Percentiles rank a stretch among this genome's conserved stretches.
Conservation (phyloP, 1,139 yeast genomes). For the Taphrina confusa region DNA sequence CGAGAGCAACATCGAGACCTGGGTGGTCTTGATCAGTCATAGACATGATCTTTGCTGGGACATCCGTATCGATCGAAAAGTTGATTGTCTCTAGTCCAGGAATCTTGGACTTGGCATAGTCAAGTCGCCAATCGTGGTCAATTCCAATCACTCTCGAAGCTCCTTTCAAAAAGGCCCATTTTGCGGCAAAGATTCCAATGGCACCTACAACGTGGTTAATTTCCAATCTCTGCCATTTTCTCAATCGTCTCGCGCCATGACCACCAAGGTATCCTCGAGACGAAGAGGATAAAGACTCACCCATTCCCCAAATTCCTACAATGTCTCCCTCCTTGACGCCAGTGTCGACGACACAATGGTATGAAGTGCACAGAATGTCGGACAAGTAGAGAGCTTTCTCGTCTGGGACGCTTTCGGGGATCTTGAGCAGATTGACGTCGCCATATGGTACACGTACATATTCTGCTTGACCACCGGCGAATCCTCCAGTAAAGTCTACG, state of each 20-base stretch:
- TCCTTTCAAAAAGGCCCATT: slow-evolving; percentile 34
- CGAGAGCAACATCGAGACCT: slow-evolving; percentile 36
- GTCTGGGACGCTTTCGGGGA: slow-evolving; percentile 37
- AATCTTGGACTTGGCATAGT: slow-evolving; percentile 27
- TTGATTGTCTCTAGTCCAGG: slow-evolving; percentile 33
- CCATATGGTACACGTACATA: slow-evolving; percentile 53
- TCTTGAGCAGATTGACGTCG: slow-evolving; percentile 36
- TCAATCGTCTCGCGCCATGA: too few relatives aligned
- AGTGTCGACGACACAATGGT: slow-evolving; percentile 34
- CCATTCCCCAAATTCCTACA: slow-evolving; percentile 56
- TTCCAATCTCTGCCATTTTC: too few relatives aligned
- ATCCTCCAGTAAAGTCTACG: slow-evolving; percentile 35
- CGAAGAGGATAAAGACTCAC: slow-evolving; percentile 40
- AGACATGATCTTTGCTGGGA: slow-evolving; percentile 25
- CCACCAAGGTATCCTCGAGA: neutral
- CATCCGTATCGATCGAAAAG: slow-evolving; percentile 32
- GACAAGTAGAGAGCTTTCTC: slow-evolving; percentile 37
- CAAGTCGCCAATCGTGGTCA: slow-evolving; percentile 35
- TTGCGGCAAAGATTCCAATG: slow-evolving; percentile 46
- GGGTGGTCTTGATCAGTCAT: slow-evolving; percentile 30
- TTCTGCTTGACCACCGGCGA: slow-evolving; percentile 48
- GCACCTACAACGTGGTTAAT: slow-evolving; percentile 42
- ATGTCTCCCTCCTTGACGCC: slow-evolving; percentile 48
- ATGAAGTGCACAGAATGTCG: slow-evolving; percentile 36
- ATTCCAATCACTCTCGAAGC: slow-evolving; percentile 36